Percentiles rank a stretch among this genome's conserved stretches.
Conservation (phyloP, 139 green algal species). For the Nannochloris sp. region DNA sequence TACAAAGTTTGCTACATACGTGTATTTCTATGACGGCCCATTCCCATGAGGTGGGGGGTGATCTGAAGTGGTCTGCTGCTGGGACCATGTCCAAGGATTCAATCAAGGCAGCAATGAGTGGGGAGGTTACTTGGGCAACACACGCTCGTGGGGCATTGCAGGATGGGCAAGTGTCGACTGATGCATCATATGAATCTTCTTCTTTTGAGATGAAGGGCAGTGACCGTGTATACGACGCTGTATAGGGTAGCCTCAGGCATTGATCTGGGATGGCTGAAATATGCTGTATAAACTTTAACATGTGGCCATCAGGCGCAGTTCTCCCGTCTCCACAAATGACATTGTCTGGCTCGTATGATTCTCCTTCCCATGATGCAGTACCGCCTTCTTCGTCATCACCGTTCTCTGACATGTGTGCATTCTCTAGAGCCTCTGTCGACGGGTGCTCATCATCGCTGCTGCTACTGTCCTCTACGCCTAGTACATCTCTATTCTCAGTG, state of each 20-base stretch:
- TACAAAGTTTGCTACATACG: constrained; percentile 28
- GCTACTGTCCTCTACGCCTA: no score
- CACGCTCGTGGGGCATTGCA: constrained; percentile 37
- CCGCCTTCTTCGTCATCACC: constrained; percentile 9
- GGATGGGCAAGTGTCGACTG: constrained; percentile 9
- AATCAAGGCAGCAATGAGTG: constrained; percentile 40
- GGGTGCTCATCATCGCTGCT: neutral
- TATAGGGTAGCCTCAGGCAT: constrained; percentile 40
- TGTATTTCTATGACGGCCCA: constrained; percentile 49
- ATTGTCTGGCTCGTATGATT: constrained; percentile 54
- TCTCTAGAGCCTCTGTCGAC: neutral
- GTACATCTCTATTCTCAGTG: no score
- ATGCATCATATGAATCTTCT: no score
- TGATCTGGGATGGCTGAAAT: constrained; percentile 47
- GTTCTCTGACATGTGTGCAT: neutral
- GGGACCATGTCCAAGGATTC: constrained; percentile 32
- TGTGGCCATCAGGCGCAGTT: constrained; percentile 22
- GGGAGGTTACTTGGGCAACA: constrained; percentile 61
- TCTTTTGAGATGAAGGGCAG: no score
- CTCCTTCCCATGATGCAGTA: constrained; percentile 34
- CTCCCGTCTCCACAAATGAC: constrained; percentile 19
- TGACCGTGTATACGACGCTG: neutral
- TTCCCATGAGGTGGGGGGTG: constrained; percentile 44
- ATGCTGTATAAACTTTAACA: constrained; percentile 48
- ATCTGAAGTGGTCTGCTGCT: neutral